phyloP scores from a whole-genome alignment of 805 yeast species.

The Lachancea lanzarotensis region DNA sequence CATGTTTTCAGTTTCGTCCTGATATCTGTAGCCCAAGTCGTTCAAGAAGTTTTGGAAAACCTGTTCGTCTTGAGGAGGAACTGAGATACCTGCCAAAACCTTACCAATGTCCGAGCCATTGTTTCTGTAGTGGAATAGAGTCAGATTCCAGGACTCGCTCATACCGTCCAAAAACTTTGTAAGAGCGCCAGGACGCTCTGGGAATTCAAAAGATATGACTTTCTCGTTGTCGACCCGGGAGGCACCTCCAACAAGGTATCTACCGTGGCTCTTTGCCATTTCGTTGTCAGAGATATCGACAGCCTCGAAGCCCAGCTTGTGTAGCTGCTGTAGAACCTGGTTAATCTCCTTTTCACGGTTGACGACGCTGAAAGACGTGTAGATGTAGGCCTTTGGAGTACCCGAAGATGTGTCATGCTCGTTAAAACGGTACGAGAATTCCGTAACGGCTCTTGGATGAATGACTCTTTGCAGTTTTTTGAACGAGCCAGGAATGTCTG shows the following conservation, averaged over 20 bases:
- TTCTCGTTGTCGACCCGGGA: conserved; percentile 68
- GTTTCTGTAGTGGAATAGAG: conserved; percentile 93
- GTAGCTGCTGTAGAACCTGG: conserved; percentile 53
- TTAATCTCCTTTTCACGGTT: conserved; percentile 69
- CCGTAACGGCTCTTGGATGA: conserved; percentile 87
- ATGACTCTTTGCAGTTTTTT: conserved; percentile 66
- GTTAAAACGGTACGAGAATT: conserved; percentile 81
- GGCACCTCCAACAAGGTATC: conserved; percentile 93
- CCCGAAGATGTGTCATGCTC: conserved; percentile 35
- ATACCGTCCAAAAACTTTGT: conserved; percentile 67
- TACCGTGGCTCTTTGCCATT: conserved; percentile 91
- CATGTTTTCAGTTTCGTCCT: conserved; percentile 76
- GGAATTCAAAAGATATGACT: conserved; percentile 82
- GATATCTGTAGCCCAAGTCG: conserved; percentile 66
- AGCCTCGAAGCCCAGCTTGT: conserved; percentile 61
- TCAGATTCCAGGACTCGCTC: conserved; percentile 80
- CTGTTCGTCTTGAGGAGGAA: conserved; percentile 62
- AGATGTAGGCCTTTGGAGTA: conserved; percentile 61
- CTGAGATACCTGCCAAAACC: conserved; percentile 82
- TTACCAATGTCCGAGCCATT: conserved; percentile 95
- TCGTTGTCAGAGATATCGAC: conserved; percentile 87
- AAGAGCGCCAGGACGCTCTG: conserved; percentile 95
- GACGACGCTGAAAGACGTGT: conserved; percentile 78
- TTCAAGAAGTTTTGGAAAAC: conserved; percentile 64
- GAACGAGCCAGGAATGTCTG: conserved; percentile 91